These are phyloP conservation scores for Hygrocybe coccinea DNA, from an alignment of 768 basidiomycete genomes.

Conservation along the genomic window DNA sequence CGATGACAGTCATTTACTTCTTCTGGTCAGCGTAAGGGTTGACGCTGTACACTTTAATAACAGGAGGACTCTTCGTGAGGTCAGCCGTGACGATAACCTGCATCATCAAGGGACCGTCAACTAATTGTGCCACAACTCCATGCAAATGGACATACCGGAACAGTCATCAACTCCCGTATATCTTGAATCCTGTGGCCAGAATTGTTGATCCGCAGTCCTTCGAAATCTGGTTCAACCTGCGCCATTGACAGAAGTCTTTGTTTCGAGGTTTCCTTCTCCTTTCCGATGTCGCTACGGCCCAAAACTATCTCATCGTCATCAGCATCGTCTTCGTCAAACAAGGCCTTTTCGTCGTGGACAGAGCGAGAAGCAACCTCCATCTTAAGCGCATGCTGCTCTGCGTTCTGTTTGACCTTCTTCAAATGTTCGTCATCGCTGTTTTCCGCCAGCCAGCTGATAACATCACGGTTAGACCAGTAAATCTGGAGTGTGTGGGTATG, in stretches of 20 bases:
- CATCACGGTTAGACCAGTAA: constrained; percentile 94
- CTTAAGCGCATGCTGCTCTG: constrained; percentile 84
- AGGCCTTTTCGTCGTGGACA: constrained; percentile 78
- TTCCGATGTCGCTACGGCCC: constrained; percentile 45
- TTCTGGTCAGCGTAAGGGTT: constrained; percentile 77
- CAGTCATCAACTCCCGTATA: constrained; percentile 87
- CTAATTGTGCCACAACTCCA: neutral
- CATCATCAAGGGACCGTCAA: neutral
- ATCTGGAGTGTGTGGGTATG: constrained; percentile 88
- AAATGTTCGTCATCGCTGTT: constrained; percentile 95
- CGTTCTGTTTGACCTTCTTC: constrained; percentile 89
- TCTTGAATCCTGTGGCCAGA: constrained; percentile 95
- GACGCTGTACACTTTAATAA: constrained; percentile 95
- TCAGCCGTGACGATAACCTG: constrained; percentile 95
- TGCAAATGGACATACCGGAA: constrained; percentile 57
- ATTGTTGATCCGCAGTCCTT: constrained; percentile 67
- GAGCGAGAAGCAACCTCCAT: constrained; percentile 88
- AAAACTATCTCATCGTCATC: constrained; percentile 82
- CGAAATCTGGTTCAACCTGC: constrained; percentile 74
- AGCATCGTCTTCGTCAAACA: constrained; percentile 84
- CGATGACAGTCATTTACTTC: constrained; percentile 31
- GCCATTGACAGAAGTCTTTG: constrained; percentile 76
- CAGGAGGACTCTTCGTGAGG: constrained; percentile 90
- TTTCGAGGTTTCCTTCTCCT: constrained; percentile 57
- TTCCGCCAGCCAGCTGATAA: constrained; percentile 91